These are phyloP conservation scores for Psilocybe subaeruginosa DNA, from an alignment of 768 basidiomycete genomes.

Conservation along the genomic window DNA sequence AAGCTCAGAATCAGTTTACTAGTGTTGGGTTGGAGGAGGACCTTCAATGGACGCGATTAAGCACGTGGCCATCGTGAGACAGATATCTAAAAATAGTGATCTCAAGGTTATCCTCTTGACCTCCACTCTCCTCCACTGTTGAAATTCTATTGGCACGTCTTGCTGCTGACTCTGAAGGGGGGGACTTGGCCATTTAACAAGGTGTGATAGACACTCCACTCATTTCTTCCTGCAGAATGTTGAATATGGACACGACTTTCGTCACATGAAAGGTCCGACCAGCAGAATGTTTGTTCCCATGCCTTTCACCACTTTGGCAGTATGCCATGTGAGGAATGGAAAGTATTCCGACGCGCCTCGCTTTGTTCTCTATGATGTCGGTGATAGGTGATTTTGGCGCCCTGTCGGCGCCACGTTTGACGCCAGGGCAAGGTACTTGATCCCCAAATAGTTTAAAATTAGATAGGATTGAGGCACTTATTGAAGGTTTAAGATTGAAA, in stretches of 20 bases:
- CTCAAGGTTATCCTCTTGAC: not conserved
- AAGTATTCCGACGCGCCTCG: conserved; percentile 54
- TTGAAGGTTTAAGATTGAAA: not conserved
- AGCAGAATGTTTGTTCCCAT: not conserved
- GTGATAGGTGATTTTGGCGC: conserved; percentile 83
- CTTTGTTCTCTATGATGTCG: conserved; percentile 86
- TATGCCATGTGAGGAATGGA: not conserved
- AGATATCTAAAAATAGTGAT: no score
- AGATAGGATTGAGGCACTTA: not conserved
- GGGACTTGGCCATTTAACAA: no score
- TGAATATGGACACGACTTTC: no score
- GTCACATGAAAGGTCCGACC: no score
- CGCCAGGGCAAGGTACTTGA: conserved; percentile 9
- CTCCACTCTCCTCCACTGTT: conserved; percentile 71
- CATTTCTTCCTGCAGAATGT: no score
- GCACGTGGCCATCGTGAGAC: conserved; percentile 9
- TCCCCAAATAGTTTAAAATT: not conserved
- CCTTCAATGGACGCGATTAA: conserved; percentile 5
- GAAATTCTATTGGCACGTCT: no score
- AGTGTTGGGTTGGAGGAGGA: not conserved
- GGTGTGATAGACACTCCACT: no score
- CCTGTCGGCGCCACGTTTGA: conserved; percentile 37
- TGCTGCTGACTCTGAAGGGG: no score
- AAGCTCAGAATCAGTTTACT: not conserved
- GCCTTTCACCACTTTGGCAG: not conserved